Evolutionary conservation across 2,329 filamentous ascomycete genomes (phyloP).

Genomic region (Aspergillus thermomutatus): DNA sequence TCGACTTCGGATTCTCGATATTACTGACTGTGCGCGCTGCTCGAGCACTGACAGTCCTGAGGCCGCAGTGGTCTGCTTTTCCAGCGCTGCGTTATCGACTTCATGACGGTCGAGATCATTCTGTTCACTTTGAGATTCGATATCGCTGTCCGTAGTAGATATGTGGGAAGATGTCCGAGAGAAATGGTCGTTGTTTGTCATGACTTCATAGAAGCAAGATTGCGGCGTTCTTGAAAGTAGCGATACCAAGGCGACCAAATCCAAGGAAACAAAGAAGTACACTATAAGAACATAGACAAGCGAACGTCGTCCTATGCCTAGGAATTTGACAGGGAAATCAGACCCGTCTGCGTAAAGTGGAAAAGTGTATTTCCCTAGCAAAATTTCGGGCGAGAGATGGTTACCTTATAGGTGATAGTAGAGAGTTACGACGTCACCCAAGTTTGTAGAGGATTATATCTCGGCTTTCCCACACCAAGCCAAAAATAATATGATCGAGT

Average conservation of each 20-base stretch:
- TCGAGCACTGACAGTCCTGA: constrained; percentile 31
- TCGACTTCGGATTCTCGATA: constrained; percentile 41
- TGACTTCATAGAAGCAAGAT: constrained; percentile 6
- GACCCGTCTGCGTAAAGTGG: not conserved
- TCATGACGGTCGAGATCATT: constrained; percentile 5
- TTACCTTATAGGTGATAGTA: not conserved
- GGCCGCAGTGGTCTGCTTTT: constrained; percentile 32
- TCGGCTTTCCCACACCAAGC: not conserved
- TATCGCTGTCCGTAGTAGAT: constrained; percentile 8
- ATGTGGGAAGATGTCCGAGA: constrained; percentile 6
- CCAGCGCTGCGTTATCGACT: constrained; percentile 15
- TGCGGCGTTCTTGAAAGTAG: not conserved
- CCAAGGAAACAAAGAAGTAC: not conserved
- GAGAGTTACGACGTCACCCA: not conserved
- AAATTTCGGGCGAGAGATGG: not conserved
- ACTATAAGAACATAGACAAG: not conserved
- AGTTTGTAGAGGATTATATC: not conserved
- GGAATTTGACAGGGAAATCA: not conserved
- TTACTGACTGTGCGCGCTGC: constrained; percentile 33
- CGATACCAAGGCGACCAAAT: not conserved
- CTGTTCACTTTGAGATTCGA: constrained; percentile 5
- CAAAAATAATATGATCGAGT: not conserved
- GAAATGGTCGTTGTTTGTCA: constrained; percentile 9
- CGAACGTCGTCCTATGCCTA: not conserved
- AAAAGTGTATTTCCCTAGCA: not conserved